phyloP scores from a whole-genome alignment of 192 early-diverging fungal species.

The Bifiguratus adelaidae region DNA sequence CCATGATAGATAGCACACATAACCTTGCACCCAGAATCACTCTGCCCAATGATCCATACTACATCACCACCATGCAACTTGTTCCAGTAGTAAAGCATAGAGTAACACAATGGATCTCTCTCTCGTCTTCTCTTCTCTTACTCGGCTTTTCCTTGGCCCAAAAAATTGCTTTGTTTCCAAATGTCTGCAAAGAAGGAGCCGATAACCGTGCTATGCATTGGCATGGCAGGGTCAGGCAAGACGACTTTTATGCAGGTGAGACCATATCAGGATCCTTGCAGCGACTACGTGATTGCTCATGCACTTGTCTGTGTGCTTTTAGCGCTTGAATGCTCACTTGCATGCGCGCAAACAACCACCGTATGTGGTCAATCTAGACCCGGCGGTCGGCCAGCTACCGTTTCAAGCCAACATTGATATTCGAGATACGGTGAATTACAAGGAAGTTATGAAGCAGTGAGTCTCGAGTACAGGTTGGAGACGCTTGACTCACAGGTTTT shows the following conservation, averaged over 20 bases:
- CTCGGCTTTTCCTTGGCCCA: too few relatives aligned
- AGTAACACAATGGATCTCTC: too few relatives aligned
- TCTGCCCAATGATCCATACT: too few relatives aligned
- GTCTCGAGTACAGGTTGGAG: conserved; percentile 1
- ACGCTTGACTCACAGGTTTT: neutral
- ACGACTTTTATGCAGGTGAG: conserved; percentile 92
- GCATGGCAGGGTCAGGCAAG: conserved; percentile 97
- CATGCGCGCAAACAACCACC: conserved; percentile 61
- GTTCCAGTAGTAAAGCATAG: too few relatives aligned
- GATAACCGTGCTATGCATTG: conserved; percentile 72
- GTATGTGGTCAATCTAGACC: conserved; percentile 93
- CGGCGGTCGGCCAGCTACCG: conserved; percentile 77
- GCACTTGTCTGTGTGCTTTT: neutral
- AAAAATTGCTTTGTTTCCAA: too few relatives aligned
- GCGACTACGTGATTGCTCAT: neutral
- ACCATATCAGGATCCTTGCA: neutral
- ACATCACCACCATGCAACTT: too few relatives aligned
- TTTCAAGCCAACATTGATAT: conserved; percentile 97
- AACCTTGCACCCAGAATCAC: too few relatives aligned
- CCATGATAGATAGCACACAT: too few relatives aligned
- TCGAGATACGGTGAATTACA: conserved; percentile 95
- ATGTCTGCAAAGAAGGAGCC: conserved; percentile 47
- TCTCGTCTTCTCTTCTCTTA: too few relatives aligned
- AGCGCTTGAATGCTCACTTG: conserved; percentile 85
- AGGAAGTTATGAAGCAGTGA: conserved; percentile 97